A percentile compares a stretch with the other conserved stretches of the same genome.
Conservation (phyloP, 1,139 yeast genomes). For the Hanseniaspora uvarum region DNA sequence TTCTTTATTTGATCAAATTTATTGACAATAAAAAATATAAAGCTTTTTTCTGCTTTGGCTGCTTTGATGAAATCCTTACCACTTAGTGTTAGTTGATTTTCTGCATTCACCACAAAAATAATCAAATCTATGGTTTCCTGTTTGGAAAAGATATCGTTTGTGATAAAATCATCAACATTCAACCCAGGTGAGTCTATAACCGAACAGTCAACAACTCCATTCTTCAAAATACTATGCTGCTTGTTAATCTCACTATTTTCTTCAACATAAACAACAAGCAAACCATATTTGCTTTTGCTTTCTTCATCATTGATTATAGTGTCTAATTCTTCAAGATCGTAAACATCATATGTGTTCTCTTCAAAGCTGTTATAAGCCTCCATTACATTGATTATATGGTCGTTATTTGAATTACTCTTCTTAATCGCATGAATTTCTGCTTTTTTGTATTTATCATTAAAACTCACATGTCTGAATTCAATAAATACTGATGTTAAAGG, state of each 20-base stretch:
- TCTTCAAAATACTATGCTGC: constrained; percentile 65
- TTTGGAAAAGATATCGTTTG: constrained; percentile 88
- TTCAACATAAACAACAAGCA: constrained; percentile 70
- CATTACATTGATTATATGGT: constrained; percentile 20
- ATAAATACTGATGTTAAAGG: constrained; percentile 96
- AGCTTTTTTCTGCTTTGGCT: constrained; percentile 84
- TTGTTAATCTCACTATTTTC: constrained; percentile 34
- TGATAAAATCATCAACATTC: constrained; percentile 84
- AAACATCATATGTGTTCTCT: constrained; percentile 53
- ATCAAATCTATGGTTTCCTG: constrained; percentile 97
- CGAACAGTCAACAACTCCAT: constrained; percentile 86
- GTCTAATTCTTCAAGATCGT: constrained; percentile 47
- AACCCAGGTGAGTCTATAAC: constrained; percentile 96
- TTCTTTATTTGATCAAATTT: constrained; percentile 76
- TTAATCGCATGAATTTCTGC: constrained; percentile 96
- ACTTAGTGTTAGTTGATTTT: constrained; percentile 85
- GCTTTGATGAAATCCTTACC: constrained; percentile 88
- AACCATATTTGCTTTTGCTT: constrained; percentile 38
- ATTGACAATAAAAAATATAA: constrained; percentile 88
- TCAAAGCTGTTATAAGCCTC: constrained; percentile 46
- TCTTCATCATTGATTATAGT: constrained; percentile 56
- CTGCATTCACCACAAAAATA: constrained; percentile 92
- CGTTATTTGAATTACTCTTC: constrained; percentile 36
- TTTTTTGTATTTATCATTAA: constrained; percentile 44
- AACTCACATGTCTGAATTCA: constrained; percentile 79